Percentiles rank a stretch among this genome's conserved stretches.
phyloP scores from a whole-genome alignment of 805 yeast genomes.

The Candida takata region DNA sequence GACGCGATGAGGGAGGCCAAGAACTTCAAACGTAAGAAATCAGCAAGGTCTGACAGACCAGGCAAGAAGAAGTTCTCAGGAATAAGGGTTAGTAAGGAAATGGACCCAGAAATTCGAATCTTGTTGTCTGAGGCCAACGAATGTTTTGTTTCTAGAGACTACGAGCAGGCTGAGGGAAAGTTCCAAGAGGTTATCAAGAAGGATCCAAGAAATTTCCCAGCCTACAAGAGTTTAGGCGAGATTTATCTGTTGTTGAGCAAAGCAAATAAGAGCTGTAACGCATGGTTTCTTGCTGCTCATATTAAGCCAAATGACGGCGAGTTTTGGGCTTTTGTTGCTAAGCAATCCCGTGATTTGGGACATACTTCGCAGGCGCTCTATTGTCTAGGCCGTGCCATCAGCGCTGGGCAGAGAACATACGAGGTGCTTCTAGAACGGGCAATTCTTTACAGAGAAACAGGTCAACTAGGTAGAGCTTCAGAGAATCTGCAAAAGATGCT shows the following conservation, averaged over 20 bases:
- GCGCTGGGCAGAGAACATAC: constrained; percentile 40
- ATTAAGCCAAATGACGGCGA: constrained; percentile 67
- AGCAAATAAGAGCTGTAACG: constrained; percentile 64
- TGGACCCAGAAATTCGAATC: constrained; percentile 68
- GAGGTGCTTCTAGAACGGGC: constrained; percentile 61
- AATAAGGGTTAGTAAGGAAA: constrained; percentile 30
- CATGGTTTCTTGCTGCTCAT: constrained; percentile 80
- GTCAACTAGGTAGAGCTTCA: constrained; percentile 62
- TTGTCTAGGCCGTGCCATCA: constrained; percentile 63
- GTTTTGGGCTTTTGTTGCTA: constrained; percentile 76
- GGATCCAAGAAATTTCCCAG: constrained; percentile 73
- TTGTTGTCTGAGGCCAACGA: constrained; percentile 70
- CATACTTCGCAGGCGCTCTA: constrained; percentile 71
- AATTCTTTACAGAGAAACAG: constrained; percentile 55
- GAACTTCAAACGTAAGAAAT: constrained; percentile 46
- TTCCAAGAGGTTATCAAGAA: constrained; percentile 67
- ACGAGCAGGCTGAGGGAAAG: constrained; percentile 48
- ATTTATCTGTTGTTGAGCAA: constrained; percentile 65
- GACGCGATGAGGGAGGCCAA: constrained; percentile 64
- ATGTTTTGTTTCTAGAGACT: constrained; percentile 63
- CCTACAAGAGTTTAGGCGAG: constrained; percentile 85
- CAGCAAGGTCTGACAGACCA: constrained; percentile 12
- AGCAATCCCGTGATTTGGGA: constrained; percentile 54
- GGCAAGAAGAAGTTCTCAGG: constrained; percentile 26
- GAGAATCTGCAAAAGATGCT: constrained; percentile 63